Conservation (phyloP, 2,329 filamentous ascomycete species). For the Ophiostoma novo-ulmi region DNA sequence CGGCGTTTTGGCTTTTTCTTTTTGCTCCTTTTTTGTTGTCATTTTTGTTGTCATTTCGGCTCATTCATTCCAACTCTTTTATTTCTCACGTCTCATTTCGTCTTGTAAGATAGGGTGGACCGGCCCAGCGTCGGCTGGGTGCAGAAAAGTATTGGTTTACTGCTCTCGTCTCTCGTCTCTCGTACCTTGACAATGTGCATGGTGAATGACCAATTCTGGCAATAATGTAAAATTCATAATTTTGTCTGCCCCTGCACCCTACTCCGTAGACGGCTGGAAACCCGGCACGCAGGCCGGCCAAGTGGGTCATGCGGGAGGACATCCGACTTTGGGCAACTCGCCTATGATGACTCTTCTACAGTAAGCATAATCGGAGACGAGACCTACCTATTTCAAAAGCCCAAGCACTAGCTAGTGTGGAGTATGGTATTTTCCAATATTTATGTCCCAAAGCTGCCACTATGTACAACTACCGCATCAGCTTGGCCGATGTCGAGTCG, state of each 20-base stretch:
- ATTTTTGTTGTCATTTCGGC: neutral
- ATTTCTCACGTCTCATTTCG: neutral
- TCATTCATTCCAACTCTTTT: neutral
- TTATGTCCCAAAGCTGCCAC: no score
- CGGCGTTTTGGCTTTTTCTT: constrained; percentile 3
- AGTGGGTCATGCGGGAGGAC: neutral
- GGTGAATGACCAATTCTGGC: neutral
- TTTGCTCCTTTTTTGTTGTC: neutral
- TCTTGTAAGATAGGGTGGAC: constrained; percentile 2
- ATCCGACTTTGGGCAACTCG: neutral
- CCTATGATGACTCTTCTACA: no score
- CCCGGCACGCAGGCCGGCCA: neutral
- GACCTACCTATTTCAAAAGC: neutral
- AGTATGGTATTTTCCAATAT: no score
- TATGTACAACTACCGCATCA: neutral
- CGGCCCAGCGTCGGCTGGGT: constrained; percentile 12
- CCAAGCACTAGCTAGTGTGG: neutral
- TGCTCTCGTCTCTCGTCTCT: neutral
- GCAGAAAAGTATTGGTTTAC: constrained; percentile 5
- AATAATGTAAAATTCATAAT: no score
- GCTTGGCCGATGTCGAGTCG: neutral
- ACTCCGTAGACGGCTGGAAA: neutral
- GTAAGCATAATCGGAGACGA: neutral
- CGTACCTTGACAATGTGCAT: neutral
- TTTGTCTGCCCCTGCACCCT: no score